A percentile compares a stretch with the other conserved stretches of the same genome.
Evolutionary conservation across 345 rosid species (phyloP).

Genomic region (Heritiera littoralis): DNA sequence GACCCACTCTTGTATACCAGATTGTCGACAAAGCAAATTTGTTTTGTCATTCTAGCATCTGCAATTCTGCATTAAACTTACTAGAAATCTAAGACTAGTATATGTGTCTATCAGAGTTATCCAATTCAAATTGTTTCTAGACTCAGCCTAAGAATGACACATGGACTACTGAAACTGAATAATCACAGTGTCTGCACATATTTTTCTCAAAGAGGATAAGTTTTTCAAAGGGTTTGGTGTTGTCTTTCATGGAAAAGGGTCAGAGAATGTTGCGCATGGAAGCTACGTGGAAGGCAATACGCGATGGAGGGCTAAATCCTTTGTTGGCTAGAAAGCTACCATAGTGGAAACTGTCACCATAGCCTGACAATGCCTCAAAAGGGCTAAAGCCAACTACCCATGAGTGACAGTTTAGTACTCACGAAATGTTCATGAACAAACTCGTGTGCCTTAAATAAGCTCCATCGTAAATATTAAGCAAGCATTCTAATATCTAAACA

Average conservation of each 20-base stretch:
- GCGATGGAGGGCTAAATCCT: neutral
- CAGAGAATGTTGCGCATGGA: neutral
- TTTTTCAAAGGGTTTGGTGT: neutral
- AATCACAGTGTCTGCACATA: neutral
- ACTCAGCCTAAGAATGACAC: neutral
- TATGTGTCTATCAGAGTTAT: neutral
- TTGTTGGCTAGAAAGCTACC: neutral
- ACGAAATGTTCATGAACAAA: no score
- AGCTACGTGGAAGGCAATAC: neutral
- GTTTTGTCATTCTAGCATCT: neutral
- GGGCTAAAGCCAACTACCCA: neutral
- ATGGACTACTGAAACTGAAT: slow-evolving; percentile 7
- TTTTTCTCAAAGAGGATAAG: neutral
- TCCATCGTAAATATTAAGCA: no score
- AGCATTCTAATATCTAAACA: no score
- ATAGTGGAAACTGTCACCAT: neutral
- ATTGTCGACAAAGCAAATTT: slow-evolving; percentile 11
- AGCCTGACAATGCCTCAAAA: neutral
- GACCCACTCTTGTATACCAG: slow-evolving; percentile 11
- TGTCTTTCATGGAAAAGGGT: neutral
- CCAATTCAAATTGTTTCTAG: neutral
- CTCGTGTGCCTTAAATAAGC: no score
- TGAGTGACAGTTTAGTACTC: neutral
- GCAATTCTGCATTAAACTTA: neutral
- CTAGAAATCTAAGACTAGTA: neutral